Conservation (phyloP, 208 protist genomes). For the Blastocrithidia nonstop region DNA sequence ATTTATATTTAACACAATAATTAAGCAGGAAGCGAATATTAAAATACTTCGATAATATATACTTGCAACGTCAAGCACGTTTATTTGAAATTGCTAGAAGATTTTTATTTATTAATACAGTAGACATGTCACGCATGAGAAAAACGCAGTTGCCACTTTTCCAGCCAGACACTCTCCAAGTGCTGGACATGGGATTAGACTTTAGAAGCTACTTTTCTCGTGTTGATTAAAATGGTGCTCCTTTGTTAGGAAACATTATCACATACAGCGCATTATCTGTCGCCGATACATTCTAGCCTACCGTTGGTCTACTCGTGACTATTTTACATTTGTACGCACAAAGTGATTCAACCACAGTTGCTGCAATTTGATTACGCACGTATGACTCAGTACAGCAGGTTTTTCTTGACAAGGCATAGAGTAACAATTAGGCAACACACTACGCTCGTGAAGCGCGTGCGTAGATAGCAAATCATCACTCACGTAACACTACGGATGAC, state of each 20-base stretch:
- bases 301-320: conserved; percentile 69
- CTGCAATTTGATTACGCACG: conserved; percentile 41
- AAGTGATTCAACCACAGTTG: conserved; percentile 12
- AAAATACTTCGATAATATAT: no score
- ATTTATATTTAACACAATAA: no score
- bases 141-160: conserved; percentile 36
- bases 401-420: conserved; percentile 46
- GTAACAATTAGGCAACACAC: conserved; percentile 14
- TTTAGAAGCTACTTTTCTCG: conserved; percentile 71
- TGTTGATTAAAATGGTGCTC: conserved; percentile 49
- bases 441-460: conserved; percentile 39
- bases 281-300: conserved; percentile 67
- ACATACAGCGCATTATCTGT: conserved; percentile 48
- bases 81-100: no score
- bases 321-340: conserved; percentile 56
- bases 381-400: conserved; percentile 71
- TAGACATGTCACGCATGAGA: conserved; percentile 42
- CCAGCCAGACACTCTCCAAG: conserved; percentile 37
- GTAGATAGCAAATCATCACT: conserved; percentile 20
- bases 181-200: conserved; percentile 77
- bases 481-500: conserved; percentile 10
- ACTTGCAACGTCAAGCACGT: no score
- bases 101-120: no score
- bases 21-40: no score
- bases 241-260: conserved; percentile 72